Evolutionary conservation across 164 flowering plant species (phyloP).

Genomic region (Vitis rupestris): DNA sequence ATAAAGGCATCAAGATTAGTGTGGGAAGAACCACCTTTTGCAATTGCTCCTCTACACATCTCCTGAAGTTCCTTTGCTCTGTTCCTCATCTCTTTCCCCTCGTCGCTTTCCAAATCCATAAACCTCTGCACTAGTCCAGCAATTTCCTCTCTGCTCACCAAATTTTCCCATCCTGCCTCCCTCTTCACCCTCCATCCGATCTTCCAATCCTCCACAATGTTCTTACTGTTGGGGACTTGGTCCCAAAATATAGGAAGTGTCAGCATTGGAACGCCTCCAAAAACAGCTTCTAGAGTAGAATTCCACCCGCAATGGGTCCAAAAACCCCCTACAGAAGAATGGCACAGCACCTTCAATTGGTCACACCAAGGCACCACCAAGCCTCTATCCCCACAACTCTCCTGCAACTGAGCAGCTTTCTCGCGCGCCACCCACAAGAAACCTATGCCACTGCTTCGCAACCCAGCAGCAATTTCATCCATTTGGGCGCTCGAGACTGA

Average conservation of each 20-base stretch:
- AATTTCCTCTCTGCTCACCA: constrained; percentile 15
- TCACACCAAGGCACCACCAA: constrained; percentile 27
- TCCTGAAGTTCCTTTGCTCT: constrained; percentile 13
- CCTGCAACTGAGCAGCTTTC: constrained; percentile 7
- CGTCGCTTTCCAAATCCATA: constrained; percentile 30
- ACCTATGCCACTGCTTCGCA: constrained; percentile 27
- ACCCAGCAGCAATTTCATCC: constrained; percentile 33
- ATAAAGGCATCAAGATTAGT: constrained; percentile 19
- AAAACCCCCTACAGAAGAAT: constrained; percentile 24
- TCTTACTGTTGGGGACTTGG: constrained; percentile 16
- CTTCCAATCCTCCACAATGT: constrained; percentile 24
- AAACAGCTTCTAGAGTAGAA: constrained; percentile 16
- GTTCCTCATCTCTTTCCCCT: constrained; percentile 4
- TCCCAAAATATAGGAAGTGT: constrained; percentile 14
- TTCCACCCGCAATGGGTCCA: constrained; percentile 30
- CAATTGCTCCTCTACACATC: constrained; percentile 18
- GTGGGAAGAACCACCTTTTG: constrained; percentile 33
- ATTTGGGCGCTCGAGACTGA: constrained; percentile 31
- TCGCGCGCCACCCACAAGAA: constrained; percentile 35
- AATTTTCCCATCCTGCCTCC: neutral
- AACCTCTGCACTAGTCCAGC: constrained; percentile 15
- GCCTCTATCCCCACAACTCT: constrained; percentile 3
- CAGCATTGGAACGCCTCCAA: constrained; percentile 18
- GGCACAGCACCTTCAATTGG: constrained; percentile 23
- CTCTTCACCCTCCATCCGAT: constrained; percentile 16